Base-by-base conservation (phyloP, 2,329 filamentous ascomycete species). In the Fusarium chuoi region DNA sequence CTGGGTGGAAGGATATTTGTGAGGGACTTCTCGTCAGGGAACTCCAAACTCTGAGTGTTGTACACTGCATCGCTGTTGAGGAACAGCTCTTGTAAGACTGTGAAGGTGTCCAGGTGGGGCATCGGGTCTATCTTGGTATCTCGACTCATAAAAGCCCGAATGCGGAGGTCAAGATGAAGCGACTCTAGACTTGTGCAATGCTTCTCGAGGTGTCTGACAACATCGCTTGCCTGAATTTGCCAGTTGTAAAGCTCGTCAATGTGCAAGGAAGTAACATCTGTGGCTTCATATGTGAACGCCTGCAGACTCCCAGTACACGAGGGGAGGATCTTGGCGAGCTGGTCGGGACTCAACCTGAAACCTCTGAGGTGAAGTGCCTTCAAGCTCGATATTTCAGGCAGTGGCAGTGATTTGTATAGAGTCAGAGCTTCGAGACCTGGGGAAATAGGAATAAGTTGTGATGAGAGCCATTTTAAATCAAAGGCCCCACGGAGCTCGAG, bases 221-320 rank as follows among this genome's bases (percentile, higher is more conserved):
- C 58, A 24, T 71, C 44, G 24, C 39, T 51, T 54, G 66, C 60
- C 36, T 60, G 61, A 26, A 71, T 30, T n/a, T 55, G 51, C 24
- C 36, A 28, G 36, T 55, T 28, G 44, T 38, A 36, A 52, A 67
- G 33, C 30, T 42, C 20, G 36, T 68, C 56, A n/a, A 56, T n/a
- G 33, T 51, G 41, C 9, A 36, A 42, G 26, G 41, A 46, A 11
- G 39, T 33, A 38, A 61, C 36, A 15, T 26, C 33, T 33, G 49
- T 54, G 38, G 71, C 44, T 28, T 71, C 56, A 55, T 72, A 74
- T 41, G 60, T 48, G 30, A 76, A 74, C 3, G 62, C 26, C 35
- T 22, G 52, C 26, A 75, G 54, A 11, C 26, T 24, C 8, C 55
- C 46, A 5, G 54, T 61, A 48, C 64, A 70, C 6, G 38, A 54